Percentiles rank a stretch among this genome's conserved stretches.
These are phyloP conservation scores for Phycomyces blakesleeanus DNA, from an alignment of 192 early-diverging fungal species.

Conservation along the genomic window DNA sequence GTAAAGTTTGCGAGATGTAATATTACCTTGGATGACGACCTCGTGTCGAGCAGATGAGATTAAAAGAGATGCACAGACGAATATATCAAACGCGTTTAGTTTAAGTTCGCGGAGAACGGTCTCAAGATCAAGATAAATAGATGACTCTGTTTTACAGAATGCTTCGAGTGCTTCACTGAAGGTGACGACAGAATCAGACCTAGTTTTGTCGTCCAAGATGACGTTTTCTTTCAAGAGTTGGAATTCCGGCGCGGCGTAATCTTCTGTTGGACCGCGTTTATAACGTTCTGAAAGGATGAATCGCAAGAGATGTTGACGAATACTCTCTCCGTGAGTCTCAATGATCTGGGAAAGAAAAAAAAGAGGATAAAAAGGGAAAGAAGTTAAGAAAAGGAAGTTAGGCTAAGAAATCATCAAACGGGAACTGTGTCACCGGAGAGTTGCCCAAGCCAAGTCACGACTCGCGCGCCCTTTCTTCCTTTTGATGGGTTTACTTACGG, in stretches of 20 bases:
- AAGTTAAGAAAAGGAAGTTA: background rate
- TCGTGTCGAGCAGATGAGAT: conserved; percentile 29
- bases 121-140: background rate
- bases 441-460: conserved; percentile 1
- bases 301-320: conserved; percentile 48
- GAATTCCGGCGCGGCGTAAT: background rate
- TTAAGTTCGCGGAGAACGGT: conserved; percentile 2
- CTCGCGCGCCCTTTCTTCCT: background rate
- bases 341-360: conserved; percentile 36
- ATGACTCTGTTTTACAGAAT: conserved; percentile 12
- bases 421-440: background rate
- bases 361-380: background rate
- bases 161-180: conserved; percentile 5
- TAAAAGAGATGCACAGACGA: conserved; percentile 6
- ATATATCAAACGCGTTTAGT: conserved; percentile 11
- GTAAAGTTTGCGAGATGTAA: background rate
- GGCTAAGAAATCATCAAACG: background rate
- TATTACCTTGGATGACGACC: conserved; percentile 42
- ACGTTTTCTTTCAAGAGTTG: conserved; percentile 19
- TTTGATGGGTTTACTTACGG: conserved; percentile 35
- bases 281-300: conserved; percentile 22
- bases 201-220: background rate
- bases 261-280: background rate
- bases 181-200: background rate
- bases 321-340: conserved; percentile 47